A percentile compares a stretch with the other conserved stretches of the same genome.
Evolutionary conservation across 192 early-diverging fungal species (phyloP).

Genomic region (Pecoramyces ruminantium): DNA sequence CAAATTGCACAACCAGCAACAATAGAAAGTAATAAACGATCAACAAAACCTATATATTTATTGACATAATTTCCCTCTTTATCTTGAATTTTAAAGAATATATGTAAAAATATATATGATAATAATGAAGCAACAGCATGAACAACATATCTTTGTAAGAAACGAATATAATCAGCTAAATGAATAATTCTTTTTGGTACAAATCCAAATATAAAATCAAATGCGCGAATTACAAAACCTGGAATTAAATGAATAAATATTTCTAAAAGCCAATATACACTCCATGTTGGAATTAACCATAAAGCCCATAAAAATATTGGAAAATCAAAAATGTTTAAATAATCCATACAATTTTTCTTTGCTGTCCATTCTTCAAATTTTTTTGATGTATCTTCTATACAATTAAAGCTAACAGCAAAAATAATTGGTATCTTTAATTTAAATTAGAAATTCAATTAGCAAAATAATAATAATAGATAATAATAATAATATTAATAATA

Average conservation of each 20-base stretch:
- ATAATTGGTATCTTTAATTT: too few relatives aligned
- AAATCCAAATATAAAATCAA: not conserved
- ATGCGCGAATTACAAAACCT: not conserved
- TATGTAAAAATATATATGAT: not conserved
- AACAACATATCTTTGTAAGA: not conserved
- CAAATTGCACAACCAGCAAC: conserved; percentile 27
- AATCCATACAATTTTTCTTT: too few relatives aligned
- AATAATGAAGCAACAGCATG: not conserved
- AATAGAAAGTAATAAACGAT: conserved; percentile 2
- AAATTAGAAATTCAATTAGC: too few relatives aligned
- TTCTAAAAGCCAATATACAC: not conserved
- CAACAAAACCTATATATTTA: not conserved
- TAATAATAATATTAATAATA: too few relatives aligned
- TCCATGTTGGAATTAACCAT: not conserved
- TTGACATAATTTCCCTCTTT: too few relatives aligned
- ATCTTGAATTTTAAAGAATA: not conserved
- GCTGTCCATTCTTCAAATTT: too few relatives aligned
- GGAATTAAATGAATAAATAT: not conserved
- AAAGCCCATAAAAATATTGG: not conserved
- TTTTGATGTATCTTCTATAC: too few relatives aligned
- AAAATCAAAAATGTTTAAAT: not conserved
- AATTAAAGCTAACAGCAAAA: too few relatives aligned
- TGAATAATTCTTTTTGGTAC: not conserved
- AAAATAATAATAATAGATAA: too few relatives aligned
- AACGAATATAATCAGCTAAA: not conserved